A percentile compares a stretch with the other conserved stretches of the same genome.
Conservation (phyloP, 345 rosid genomes). For the Camelina sativa region DNA sequence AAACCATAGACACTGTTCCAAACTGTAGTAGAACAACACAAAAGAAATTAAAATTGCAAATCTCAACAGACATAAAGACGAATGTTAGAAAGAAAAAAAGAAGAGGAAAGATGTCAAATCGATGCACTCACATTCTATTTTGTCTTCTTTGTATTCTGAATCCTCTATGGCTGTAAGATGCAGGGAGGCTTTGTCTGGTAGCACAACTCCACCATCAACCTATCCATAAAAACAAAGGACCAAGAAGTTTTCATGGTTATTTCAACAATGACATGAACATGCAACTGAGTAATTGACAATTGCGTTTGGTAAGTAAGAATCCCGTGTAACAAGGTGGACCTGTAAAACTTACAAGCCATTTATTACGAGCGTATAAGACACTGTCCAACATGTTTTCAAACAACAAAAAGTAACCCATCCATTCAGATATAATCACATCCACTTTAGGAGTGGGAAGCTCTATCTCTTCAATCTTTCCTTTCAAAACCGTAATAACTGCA, state of each 20-base stretch:
- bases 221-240: constrained; percentile 37
- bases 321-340: background rate
- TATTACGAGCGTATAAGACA: constrained; percentile 90
- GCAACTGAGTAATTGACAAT: background rate
- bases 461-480: constrained; percentile 95
- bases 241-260: constrained; percentile 5
- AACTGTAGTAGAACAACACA: constrained; percentile 51
- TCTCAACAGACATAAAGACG: background rate
- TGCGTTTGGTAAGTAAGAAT: constrained; percentile 19
- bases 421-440: constrained; percentile 96
- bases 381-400: constrained; percentile 95
- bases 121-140: constrained; percentile 80
- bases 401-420: constrained; percentile 99
- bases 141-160: constrained; percentile 93
- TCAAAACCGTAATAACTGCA: constrained; percentile 90
- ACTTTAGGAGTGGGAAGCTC: constrained; percentile 90
- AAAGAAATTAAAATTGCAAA: background rate
- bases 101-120: background rate
- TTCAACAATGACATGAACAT: background rate
- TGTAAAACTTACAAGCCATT: constrained; percentile 89
- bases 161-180: constrained; percentile 93
- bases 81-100: background rate
- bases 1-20: constrained; percentile 96
- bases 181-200: constrained; percentile 94
- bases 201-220: constrained; percentile 80